Evolutionary conservation across 768 basidiomycete genomes (phyloP).

Genomic region (Boletus reticulatus): DNA sequence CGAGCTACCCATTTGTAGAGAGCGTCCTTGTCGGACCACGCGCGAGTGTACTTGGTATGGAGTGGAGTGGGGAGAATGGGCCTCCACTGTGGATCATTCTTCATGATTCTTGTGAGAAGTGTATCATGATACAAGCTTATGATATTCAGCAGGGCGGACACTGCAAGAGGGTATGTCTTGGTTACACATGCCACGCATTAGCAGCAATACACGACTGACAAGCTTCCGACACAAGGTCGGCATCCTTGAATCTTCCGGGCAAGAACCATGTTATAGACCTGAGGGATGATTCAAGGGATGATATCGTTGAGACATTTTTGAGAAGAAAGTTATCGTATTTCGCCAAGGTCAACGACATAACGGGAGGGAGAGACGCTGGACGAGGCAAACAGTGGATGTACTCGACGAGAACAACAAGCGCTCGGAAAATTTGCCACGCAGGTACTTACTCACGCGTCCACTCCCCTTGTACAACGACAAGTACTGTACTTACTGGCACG

Average conservation of each 20-base stretch:
- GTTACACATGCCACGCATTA: slow-evolving; percentile 16
- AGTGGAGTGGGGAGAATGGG: slow-evolving; percentile 72
- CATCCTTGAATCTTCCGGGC: slow-evolving; percentile 96
- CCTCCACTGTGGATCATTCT: slow-evolving; percentile 63
- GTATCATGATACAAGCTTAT: slow-evolving; percentile 96
- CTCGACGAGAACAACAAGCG: background rate
- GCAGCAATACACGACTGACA: slow-evolving; percentile 53
- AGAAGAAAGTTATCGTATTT: slow-evolving; percentile 83
- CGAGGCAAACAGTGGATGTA: background rate
- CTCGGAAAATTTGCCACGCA: slow-evolving; percentile 6
- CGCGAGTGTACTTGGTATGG: slow-evolving; percentile 88
- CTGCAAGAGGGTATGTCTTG: slow-evolving; percentile 39
- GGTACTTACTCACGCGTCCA: background rate
- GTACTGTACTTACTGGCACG: too few relatives aligned
- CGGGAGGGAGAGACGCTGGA: background rate
- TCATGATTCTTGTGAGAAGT: slow-evolving; percentile 67
- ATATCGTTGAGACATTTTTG: slow-evolving; percentile 81
- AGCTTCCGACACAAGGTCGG: slow-evolving; percentile 92
- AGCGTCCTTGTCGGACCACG: slow-evolving; percentile 70
- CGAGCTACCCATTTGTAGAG: slow-evolving; percentile 81
- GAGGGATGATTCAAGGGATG: slow-evolving; percentile 84
- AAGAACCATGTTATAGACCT: slow-evolving; percentile 93
- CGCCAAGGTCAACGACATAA: slow-evolving; percentile 61
- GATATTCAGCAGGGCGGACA: slow-evolving; percentile 83
- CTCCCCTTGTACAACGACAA: background rate